Evolutionary conservation across 495 filamentous ascomycete species (phyloP).

Genomic region (Aspergillus wentii): DNA sequence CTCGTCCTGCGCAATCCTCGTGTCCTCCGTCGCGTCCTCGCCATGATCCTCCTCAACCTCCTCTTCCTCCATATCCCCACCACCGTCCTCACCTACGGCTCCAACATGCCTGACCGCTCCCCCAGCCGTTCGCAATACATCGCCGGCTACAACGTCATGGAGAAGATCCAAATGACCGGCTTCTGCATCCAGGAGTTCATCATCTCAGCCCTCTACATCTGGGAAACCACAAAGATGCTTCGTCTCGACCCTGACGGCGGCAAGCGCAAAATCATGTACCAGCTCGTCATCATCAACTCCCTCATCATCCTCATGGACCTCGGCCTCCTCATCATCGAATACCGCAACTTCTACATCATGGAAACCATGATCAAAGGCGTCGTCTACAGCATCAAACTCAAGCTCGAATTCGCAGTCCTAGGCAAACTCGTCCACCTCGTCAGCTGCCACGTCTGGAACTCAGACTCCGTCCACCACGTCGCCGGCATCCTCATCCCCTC

Average conservation of each 20-base stretch:
- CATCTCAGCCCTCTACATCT: constrained; percentile 58
- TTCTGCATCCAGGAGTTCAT: constrained; percentile 60
- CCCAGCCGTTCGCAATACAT: constrained; percentile 18
- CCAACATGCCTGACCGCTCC: constrained; percentile 47
- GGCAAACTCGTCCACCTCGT: constrained; percentile 43
- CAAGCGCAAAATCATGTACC: constrained; percentile 50
- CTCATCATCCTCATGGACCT: constrained; percentile 55
- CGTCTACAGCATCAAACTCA: constrained; percentile 62
- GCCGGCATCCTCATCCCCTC: constrained; percentile 7
- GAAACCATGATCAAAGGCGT: constrained; percentile 57
- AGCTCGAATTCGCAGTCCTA: constrained; percentile 61
- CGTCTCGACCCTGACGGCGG: constrained; percentile 36
- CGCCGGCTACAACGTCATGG: constrained; percentile 49
- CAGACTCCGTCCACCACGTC: constrained; percentile 32
- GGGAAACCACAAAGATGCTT: constrained; percentile 47
- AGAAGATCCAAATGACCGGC: constrained; percentile 59
- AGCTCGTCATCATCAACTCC: constrained; percentile 54
- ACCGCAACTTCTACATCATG: constrained; percentile 50
- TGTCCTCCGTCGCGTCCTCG: constrained; percentile 45
- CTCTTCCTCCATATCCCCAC: constrained; percentile 51
- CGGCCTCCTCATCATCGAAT: constrained; percentile 52
- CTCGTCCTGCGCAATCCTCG: constrained; percentile 49
- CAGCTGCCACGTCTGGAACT: constrained; percentile 35
- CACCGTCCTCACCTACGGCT: constrained; percentile 52
- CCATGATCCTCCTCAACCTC: constrained; percentile 56